Percentiles rank a stretch among this genome's conserved stretches.
These are phyloP conservation scores for Plectosphaerella plurivora DNA, from an alignment of 2,329 filamentous ascomycete species.

Conservation along the genomic window DNA sequence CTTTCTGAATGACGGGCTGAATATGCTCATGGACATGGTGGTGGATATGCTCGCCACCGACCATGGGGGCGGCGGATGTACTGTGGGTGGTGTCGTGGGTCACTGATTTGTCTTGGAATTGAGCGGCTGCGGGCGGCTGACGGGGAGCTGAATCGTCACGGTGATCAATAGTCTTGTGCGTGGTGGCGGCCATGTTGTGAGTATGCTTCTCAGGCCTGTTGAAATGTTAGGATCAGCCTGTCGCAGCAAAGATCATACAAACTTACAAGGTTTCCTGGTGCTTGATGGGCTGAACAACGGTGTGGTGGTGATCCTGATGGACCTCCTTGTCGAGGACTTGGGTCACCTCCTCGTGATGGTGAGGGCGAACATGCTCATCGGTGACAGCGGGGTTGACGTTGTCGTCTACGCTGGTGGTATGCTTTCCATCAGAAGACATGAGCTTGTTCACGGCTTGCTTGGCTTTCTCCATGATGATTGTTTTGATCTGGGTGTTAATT, in stretches of 20 bases:
- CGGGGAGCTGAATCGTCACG: conserved; percentile 31
- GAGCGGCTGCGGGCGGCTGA: conserved; percentile 15
- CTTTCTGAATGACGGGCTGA: conserved; percentile 67
- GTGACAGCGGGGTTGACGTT: conserved; percentile 55
- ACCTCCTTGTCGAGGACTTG: conserved; percentile 64
- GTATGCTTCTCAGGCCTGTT: conserved; percentile 55
- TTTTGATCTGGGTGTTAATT: neutral
- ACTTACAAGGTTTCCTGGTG: conserved; percentile 34
- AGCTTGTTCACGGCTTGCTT: conserved; percentile 59
- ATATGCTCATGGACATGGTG: conserved; percentile 61
- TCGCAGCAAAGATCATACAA: too few species aligned
- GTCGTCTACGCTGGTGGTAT: conserved; percentile 69
- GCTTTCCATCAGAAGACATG: conserved; percentile 56
- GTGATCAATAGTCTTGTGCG: conserved; percentile 59
- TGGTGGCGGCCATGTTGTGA: conserved; percentile 52
- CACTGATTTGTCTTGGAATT: conserved; percentile 20
- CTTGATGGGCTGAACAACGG: conserved; percentile 59
- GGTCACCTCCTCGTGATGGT: conserved; percentile 55
- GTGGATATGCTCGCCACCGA: conserved; percentile 24
- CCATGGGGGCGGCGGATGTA: conserved; percentile 16
- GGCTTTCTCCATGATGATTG: conserved; percentile 56
- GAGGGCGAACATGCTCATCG: conserved; percentile 55
- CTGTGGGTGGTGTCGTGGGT: conserved; percentile 24
- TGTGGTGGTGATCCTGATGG: conserved; percentile 70
- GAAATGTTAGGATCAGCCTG: conserved; percentile 13